phyloP scores from a whole-genome alignment of 1,284 basidiomycete genomes.

The Erythrobasidium hasegawianum region DNA sequence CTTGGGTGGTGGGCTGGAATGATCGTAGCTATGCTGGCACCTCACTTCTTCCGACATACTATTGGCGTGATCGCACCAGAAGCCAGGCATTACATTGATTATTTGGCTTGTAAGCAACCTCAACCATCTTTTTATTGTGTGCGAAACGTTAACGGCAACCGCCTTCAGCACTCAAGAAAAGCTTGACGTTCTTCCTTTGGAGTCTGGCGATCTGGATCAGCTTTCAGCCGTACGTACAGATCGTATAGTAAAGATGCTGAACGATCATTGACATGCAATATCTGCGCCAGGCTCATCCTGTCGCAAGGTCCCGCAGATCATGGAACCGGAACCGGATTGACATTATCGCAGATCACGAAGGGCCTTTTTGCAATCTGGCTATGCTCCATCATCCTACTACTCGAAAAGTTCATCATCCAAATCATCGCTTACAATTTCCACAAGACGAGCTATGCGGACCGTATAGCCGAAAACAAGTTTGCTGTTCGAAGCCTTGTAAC shows the following conservation, averaged over 20 bases:
- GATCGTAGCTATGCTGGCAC: slow-evolving; percentile 51
- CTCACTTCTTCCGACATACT: slow-evolving; percentile 53
- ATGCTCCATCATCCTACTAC: slow-evolving; percentile 66
- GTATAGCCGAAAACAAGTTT: slow-evolving; percentile 77
- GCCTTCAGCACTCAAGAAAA: slow-evolving; percentile 62
- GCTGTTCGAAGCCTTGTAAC: slow-evolving; percentile 68
- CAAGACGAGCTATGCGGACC: slow-evolving; percentile 75
- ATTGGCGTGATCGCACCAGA: slow-evolving; percentile 59
- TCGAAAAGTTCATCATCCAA: slow-evolving; percentile 83
- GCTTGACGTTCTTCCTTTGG: slow-evolving; percentile 51
- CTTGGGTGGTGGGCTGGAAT: slow-evolving; percentile 78
- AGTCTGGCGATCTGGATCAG: slow-evolving; percentile 44
- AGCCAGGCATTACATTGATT: slow-evolving; percentile 57
- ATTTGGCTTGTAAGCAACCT: slow-evolving; percentile 53
- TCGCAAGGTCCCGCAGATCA: slow-evolving; percentile 24
- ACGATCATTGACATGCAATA: slow-evolving; percentile 17
- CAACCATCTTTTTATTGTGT: too few relatives aligned
- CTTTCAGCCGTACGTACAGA: slow-evolving; percentile 40
- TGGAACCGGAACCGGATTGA: slow-evolving; percentile 38
- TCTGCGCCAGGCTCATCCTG: slow-evolving; percentile 5
- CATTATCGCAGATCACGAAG: slow-evolving; percentile 59
- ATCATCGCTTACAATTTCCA: slow-evolving; percentile 66
- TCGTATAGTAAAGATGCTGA: neutral
- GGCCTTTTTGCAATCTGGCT: slow-evolving; percentile 72
- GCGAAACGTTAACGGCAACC: too few relatives aligned